phyloP scores from a whole-genome alignment of 108 stramenopile genomes.

The Conticribra weissflogii region DNA sequence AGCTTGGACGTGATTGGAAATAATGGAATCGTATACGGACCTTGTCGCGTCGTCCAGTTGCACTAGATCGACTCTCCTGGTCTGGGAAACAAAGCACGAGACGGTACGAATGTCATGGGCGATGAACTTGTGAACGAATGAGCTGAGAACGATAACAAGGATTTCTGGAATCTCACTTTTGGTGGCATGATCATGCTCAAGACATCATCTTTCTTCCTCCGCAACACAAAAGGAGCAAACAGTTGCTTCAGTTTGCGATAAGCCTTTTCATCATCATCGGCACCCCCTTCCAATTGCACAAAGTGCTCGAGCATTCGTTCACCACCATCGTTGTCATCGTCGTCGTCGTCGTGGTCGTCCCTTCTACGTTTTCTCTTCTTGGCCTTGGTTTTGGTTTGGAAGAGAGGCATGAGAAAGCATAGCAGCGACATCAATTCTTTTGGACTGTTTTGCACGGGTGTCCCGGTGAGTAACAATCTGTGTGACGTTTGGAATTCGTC shows the following conservation, averaged over 20 bases:
- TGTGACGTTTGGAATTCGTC: slow-evolving; percentile 66
- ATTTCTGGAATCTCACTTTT: slow-evolving; percentile 38
- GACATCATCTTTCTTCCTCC: slow-evolving; percentile 91
- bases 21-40: slow-evolving; percentile 37
- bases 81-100: too few species aligned
- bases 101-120: too few species aligned
- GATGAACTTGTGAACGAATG: slow-evolving; percentile 45
- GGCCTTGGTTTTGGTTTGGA: slow-evolving; percentile 49
- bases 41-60: slow-evolving; percentile 38
- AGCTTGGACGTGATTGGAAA: slow-evolving; percentile 36
- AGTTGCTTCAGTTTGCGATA: slow-evolving; percentile 82
- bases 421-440: slow-evolving; percentile 86
- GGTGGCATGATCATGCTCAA: slow-evolving; percentile 82
- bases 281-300: slow-evolving; percentile 59
- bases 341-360: slow-evolving; percentile 58
- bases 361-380: slow-evolving; percentile 38
- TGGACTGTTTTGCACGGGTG: slow-evolving; percentile 82
- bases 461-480: slow-evolving; percentile 77
- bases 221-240: slow-evolving; percentile 92
- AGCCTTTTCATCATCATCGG: slow-evolving; percentile 48
- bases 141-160: slow-evolving; percentile 25
- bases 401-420: slow-evolving; percentile 88
- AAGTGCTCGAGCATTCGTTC: slow-evolving; percentile 85
- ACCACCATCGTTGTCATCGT: slow-evolving; percentile 59
- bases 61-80: slow-evolving; percentile 37